A percentile compares a stretch with the other conserved stretches of the same genome.
Conservation (phyloP, 1,284 basidiomycete species). For the Leucocoprinus gongylophorus region DNA sequence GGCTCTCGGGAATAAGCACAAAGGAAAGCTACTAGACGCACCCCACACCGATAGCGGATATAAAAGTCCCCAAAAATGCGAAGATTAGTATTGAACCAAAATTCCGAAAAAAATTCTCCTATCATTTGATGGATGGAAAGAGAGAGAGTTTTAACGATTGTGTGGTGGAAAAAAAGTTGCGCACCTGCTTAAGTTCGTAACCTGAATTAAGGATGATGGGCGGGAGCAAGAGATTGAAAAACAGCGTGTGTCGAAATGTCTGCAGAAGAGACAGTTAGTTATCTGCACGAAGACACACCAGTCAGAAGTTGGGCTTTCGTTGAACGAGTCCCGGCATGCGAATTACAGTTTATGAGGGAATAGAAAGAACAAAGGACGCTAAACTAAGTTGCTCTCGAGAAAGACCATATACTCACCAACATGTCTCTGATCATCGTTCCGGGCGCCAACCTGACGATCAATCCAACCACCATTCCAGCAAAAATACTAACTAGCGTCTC, state of each 20-base stretch:
- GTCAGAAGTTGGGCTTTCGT: too few relatives aligned
- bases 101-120: slow-evolving; percentile 98
- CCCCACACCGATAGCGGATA: slow-evolving; percentile 95
- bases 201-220: slow-evolving; percentile 98
- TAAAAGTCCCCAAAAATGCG: slow-evolving; percentile 95
- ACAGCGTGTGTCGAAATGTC: slow-evolving; percentile 96
- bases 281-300: not conserved
- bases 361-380: too few relatives aligned
- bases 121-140: slow-evolving; percentile 13
- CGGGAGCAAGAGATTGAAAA: slow-evolving; percentile 96
- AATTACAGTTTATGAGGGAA: too few relatives aligned
- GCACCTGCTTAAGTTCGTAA: slow-evolving; percentile 92
- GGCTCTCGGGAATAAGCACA: not conserved
- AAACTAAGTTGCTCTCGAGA: not conserved
- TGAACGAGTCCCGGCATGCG: not conserved
- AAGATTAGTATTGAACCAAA: slow-evolving; percentile 97
- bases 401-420: slow-evolving; percentile 61
- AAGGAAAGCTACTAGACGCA: slow-evolving; percentile 32
- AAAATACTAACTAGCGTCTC: slow-evolving; percentile 96
- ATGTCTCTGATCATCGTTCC: slow-evolving; percentile 95
- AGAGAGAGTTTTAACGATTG: not conserved
- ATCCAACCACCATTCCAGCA: slow-evolving; percentile 93
- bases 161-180: slow-evolving; percentile 15
- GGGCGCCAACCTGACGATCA: slow-evolving; percentile 85
- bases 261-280: slow-evolving; percentile 24